Percentiles rank a stretch among this genome's conserved stretches.
These are phyloP conservation scores for Vitis hybrid DNA, from an alignment of 177 flowering plant genomes.

Conservation along the genomic window DNA sequence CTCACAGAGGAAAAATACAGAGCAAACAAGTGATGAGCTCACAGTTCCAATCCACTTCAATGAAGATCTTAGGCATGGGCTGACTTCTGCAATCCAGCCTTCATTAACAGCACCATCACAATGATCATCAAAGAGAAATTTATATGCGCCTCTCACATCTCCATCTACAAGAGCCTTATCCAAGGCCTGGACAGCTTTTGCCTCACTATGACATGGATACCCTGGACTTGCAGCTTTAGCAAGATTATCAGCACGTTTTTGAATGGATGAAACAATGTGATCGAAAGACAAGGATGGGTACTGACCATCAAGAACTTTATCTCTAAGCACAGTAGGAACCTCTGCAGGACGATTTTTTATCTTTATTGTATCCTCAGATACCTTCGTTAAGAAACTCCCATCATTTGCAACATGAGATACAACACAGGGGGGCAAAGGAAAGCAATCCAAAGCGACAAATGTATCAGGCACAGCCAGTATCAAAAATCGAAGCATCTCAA, in stretches of 20 bases:
- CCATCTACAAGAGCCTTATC: constrained; percentile 76
- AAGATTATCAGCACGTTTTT: constrained; percentile 67
- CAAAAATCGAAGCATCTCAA: constrained; percentile 89
- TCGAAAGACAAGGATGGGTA: constrained; percentile 50
- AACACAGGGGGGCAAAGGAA: constrained; percentile 74
- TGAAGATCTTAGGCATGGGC: constrained; percentile 70
- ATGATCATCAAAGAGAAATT: constrained; percentile 63
- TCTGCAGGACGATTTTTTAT: constrained; percentile 37
- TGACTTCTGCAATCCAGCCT: constrained; percentile 79
- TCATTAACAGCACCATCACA: constrained; percentile 58
- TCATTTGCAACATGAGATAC: constrained; percentile 44
- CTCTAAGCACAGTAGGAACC: constrained; percentile 30
- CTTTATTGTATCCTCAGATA: constrained; percentile 45
- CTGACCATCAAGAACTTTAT: constrained; percentile 43
- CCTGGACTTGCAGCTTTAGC: constrained; percentile 71
- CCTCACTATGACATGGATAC: constrained; percentile 59
- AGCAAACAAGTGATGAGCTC: constrained; percentile 54
- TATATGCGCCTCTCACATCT: constrained; percentile 68
- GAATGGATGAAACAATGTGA: constrained; percentile 68
- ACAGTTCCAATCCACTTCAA: constrained; percentile 73
- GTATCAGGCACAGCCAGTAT: constrained; percentile 92
- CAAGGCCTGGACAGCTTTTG: constrained; percentile 79
- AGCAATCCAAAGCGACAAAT: constrained; percentile 94
- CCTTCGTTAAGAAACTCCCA: constrained; percentile 42
- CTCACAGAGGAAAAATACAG: constrained; percentile 89